These are phyloP conservation scores for Aurantiochytrium sp. DNA, from an alignment of 108 stramenopile genomes.

Conservation along the genomic window DNA sequence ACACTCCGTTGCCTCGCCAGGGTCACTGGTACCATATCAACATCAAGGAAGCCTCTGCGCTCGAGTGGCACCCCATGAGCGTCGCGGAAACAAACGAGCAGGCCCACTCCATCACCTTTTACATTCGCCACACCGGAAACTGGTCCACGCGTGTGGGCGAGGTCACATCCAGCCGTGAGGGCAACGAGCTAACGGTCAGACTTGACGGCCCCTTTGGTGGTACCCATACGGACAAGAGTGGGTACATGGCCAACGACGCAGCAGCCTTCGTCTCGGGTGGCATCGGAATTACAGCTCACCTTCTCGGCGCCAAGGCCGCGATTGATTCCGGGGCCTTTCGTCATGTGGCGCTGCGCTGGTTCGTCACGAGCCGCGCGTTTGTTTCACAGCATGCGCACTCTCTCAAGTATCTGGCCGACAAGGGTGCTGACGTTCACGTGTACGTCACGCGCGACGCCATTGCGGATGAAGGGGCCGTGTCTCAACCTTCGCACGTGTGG, in stretches of 20 bases:
- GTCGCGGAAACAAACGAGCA: neutral
- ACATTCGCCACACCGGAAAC: neutral
- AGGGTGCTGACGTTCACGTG: neutral
- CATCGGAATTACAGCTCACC: neutral
- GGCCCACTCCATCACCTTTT: neutral
- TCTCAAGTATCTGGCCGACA: neutral
- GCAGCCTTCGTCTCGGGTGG: neutral
- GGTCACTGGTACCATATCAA: neutral
- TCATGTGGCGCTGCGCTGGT: neutral
- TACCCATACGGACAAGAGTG: neutral
- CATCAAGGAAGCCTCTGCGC: neutral
- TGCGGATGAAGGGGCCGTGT: neutral
- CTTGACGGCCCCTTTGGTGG: neutral
- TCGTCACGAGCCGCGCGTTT: neutral
- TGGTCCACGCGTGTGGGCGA: neutral
- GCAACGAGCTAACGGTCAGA: neutral
- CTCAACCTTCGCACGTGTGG: neutral
- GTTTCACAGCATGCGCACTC: neutral
- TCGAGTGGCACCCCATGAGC: conserved; percentile 14
- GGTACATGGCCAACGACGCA: neutral
- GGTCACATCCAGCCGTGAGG: neutral
- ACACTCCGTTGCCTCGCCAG: neutral
- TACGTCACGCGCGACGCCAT: neutral
- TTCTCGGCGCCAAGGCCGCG: neutral
- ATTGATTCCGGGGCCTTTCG: neutral